Percentiles rank a stretch among this genome's conserved stretches.
These are phyloP conservation scores for Melastoma candidum DNA, from an alignment of 441 rosid species.

Conservation along the genomic window DNA sequence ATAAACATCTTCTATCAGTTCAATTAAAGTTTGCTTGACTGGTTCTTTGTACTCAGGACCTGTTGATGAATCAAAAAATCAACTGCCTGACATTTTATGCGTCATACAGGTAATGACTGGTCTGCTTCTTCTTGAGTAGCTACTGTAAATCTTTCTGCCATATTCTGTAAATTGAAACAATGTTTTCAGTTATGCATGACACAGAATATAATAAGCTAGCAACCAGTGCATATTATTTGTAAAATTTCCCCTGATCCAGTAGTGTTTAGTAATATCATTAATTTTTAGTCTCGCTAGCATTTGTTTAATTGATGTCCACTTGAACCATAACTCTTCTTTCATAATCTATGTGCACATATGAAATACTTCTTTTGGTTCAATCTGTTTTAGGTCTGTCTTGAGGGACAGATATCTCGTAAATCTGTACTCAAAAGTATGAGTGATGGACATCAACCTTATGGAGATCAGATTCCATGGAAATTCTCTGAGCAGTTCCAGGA, in stretches of 20 bases:
- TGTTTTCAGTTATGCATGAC: too few species aligned
- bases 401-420: conserved; percentile 89
- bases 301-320: too few species aligned
- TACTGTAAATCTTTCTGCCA: too few species aligned
- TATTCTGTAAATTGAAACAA: too few species aligned
- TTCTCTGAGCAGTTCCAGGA: conserved; percentile 61
- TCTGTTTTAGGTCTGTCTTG: conserved; percentile 64
- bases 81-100: conserved; percentile 91
- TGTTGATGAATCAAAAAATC: conserved; percentile 86
- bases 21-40: conserved; percentile 9
- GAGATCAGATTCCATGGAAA: conserved; percentile 87
- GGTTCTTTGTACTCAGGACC: conserved; percentile 51
- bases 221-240: too few species aligned
- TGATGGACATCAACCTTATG: conserved; percentile 82
- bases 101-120: conserved; percentile 60
- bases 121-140: not conserved
- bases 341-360: too few species aligned
- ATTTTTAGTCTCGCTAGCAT: too few species aligned
- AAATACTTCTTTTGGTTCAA: too few species aligned
- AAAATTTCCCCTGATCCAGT: too few species aligned
- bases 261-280: too few species aligned
- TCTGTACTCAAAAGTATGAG: conserved; percentile 67
- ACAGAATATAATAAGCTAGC: too few species aligned
- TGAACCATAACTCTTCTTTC: too few species aligned
- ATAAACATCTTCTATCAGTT: conserved; percentile 8